These are phyloP conservation scores for Apiospora saccharicola DNA, from an alignment of 2,329 filamentous ascomycete genomes.

Conservation along the genomic window DNA sequence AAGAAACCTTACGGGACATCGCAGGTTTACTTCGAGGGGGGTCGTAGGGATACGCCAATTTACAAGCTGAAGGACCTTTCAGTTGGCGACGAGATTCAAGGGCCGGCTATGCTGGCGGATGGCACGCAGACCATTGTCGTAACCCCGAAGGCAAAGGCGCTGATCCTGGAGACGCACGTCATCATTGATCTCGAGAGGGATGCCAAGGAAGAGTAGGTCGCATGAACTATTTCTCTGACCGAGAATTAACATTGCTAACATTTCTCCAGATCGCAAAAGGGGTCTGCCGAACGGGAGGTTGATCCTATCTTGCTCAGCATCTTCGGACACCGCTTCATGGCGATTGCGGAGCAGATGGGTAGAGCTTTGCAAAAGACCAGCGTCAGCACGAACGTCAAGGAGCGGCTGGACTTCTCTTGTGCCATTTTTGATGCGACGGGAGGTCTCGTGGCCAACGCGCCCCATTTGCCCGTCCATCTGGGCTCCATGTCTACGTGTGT, in stretches of 20 bases:
- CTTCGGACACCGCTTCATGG: constrained; percentile 85
- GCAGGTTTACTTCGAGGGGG: constrained; percentile 85
- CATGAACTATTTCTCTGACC: background rate
- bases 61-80: constrained; percentile 81
- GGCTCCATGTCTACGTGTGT: constrained; percentile 89
- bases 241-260: background rate
- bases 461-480: constrained; percentile 82
- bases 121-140: constrained; percentile 93
- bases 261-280: constrained; percentile 31
- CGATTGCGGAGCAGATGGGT: constrained; percentile 86
- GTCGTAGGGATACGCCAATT: constrained; percentile 78
- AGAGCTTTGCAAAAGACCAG: constrained; percentile 80
- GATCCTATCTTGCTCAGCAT: constrained; percentile 82
- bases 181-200: constrained; percentile 81
- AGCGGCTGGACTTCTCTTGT: constrained; percentile 83
- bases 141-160: constrained; percentile 77
- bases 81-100: constrained; percentile 75
- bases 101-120: constrained; percentile 87
- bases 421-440: constrained; percentile 81
- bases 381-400: constrained; percentile 82
- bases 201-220: constrained; percentile 49
- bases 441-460: constrained; percentile 79
- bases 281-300: constrained; percentile 54
- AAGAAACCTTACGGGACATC: constrained; percentile 71
- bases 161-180: constrained; percentile 86